Percentiles rank a stretch among this genome's conserved stretches.
These are phyloP conservation scores for Solanum hybrid DNA, from an alignment of 305 asterid genomes.

Conservation along the genomic window DNA sequence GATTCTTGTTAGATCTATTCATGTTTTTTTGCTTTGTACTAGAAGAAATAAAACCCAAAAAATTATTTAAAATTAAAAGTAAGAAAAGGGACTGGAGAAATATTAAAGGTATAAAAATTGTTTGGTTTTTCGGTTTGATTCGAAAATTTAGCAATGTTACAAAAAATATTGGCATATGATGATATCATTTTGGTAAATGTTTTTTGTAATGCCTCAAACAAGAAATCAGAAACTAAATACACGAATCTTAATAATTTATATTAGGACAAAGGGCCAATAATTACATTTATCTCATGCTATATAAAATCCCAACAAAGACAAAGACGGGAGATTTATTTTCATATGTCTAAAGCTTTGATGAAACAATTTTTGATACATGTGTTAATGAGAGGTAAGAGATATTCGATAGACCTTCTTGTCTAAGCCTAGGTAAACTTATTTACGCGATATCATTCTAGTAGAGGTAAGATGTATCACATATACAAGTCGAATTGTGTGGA, in stretches of 20 bases:
- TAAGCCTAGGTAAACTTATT: background rate
- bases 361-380: background rate
- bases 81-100: background rate
- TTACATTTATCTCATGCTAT: too few species aligned
- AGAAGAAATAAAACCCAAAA: background rate
- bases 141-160: background rate
- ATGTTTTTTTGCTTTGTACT: background rate
- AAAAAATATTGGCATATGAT: background rate
- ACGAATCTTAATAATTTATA: too few species aligned
- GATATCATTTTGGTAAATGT: background rate
- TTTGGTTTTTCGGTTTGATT: background rate
- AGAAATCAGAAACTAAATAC: background rate
- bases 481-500: background rate
- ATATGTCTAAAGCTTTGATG: background rate
- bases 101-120: background rate
- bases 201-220: background rate
- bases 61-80: background rate
- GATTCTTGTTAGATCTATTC: background rate
- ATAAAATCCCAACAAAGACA: background rate
- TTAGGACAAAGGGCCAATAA: background rate
- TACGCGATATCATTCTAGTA: background rate
- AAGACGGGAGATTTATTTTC: background rate
- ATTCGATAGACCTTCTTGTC: background rate
- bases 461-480: background rate
- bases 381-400: background rate